Evolutionary conservation across 345 rosid genomes (phyloP), one percentile per base, ranked within the genome.

Genomic region (Populus nigra): DNA sequence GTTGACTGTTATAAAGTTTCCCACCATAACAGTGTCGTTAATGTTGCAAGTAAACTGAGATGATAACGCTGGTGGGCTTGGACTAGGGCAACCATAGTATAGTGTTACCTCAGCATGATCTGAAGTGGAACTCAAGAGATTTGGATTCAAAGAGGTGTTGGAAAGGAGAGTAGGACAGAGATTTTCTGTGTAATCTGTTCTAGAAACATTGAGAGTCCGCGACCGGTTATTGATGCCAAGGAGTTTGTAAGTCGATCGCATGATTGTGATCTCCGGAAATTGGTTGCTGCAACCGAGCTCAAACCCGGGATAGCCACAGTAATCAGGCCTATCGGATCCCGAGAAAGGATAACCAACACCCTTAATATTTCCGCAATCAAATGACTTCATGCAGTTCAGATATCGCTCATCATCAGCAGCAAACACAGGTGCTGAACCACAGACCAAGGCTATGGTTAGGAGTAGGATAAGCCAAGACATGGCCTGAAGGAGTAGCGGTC

Each of bases 271-370:
- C 66, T 12, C 71, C 3, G 81, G 62, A 1, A 61, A 5, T 13
- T 77, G 38, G 35, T 27, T 62, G 8, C 36, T 77, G 43, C 88
- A 83, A 49, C 65, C 35, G 69, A 86, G 72, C 43, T 71, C 12
- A 17, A 83, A 85, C 1, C 72, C 71, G 15, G 85, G 75, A 8
- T 7, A 62, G 3, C 91, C 88, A 5, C 88, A 86, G 45, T 73
- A 71, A 9, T 15, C 43, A 29, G 77, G 45, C 39, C 65, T 76
- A 68, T 57, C 41, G 12, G 20, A 36, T 25, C 83, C 87, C 86
- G 81, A 85, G 79, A 88, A 88, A 11, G 89, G 89, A 59, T 78
- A 88, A 36, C 63, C 25, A 23, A 82, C 18, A 43, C 9, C 27
- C 23, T 7, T 35, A 65, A 80, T 66, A 76, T 43, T 62, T 36